These are phyloP conservation scores for Hamigera avellanea DNA, from an alignment of 495 filamentous ascomycete species.

Conservation along the genomic window DNA sequence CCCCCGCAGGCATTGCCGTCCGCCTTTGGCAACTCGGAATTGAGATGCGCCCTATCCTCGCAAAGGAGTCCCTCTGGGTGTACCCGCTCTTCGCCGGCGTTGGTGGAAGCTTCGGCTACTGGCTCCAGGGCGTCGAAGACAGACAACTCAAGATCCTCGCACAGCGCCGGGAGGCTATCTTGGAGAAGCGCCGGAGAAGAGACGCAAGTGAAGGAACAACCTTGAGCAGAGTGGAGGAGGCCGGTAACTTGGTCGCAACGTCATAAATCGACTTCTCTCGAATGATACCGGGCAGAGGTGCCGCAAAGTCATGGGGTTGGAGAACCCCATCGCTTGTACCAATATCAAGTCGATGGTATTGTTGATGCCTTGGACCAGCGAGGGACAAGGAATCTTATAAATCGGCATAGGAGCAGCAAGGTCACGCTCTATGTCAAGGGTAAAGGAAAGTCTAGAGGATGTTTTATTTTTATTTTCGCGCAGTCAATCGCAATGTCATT, in stretches of 20 bases:
- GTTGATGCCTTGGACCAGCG: neutral
- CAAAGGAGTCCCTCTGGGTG: conserved; percentile 65
- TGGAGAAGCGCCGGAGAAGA: conserved; percentile 80
- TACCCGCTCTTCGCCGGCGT: conserved; percentile 80
- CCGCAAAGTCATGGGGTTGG: neutral
- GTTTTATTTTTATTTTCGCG: neutral
- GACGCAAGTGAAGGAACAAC: conserved; percentile 42
- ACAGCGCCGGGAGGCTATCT: conserved; percentile 60
- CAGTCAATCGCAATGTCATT: neutral
- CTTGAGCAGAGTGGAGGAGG: conserved; percentile 23
- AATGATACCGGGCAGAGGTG: neutral
- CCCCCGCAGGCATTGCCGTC: conserved; percentile 62
- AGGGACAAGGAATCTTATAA: too few species aligned
- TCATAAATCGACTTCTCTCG: conserved; percentile 14
- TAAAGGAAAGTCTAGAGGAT: neutral
- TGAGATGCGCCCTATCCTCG: conserved; percentile 93
- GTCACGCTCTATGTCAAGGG: neutral
- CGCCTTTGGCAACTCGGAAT: conserved; percentile 94
- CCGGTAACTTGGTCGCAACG: conserved; percentile 28
- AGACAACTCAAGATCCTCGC: conserved; percentile 63
- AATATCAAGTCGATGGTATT: neutral
- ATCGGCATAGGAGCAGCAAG: neutral
- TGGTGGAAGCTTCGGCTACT: conserved; percentile 91
- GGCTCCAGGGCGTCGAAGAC: conserved; percentile 76
- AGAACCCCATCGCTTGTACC: neutral